Evolutionary conservation across 345 rosid species (phyloP).

Genomic region (Moricandia moricandioides): DNA sequence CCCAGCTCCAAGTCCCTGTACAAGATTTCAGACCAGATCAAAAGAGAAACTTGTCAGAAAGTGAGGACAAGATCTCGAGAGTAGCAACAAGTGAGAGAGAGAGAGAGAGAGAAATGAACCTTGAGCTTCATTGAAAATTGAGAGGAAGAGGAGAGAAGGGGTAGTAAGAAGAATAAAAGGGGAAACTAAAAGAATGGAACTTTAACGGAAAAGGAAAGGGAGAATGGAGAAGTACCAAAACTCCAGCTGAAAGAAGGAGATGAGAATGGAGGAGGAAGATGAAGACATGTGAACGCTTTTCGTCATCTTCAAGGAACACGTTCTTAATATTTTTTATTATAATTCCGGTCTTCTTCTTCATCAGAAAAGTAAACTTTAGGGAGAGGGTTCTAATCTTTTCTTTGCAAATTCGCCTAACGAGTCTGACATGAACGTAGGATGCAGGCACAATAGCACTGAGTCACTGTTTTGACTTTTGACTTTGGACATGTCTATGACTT

Average conservation of each 20-base stretch:
- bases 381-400: neutral
- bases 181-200: constrained; percentile 25
- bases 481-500: too few species aligned
- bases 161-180: neutral
- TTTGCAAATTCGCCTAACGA: constrained; percentile 14
- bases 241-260: constrained; percentile 20
- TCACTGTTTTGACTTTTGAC: constrained; percentile 3
- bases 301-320: constrained; percentile 34
- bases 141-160: neutral
- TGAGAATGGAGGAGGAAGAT: neutral
- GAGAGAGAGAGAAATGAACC: constrained; percentile 22
- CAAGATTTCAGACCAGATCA: neutral
- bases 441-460: neutral
- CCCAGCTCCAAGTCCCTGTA: constrained; percentile 54
- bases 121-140: constrained; percentile 36
- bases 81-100: neutral
- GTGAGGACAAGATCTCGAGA: neutral
- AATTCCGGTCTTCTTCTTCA: constrained; percentile 1
- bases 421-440: neutral
- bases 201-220: constrained; percentile 47
- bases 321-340: neutral
- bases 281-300: constrained; percentile 37
- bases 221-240: constrained; percentile 34
- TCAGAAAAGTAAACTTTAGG: neutral
- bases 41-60: too few species aligned